Base-by-base conservation (phyloP, 345 rosid genomes). In the Salix koriyanagi region DNA sequence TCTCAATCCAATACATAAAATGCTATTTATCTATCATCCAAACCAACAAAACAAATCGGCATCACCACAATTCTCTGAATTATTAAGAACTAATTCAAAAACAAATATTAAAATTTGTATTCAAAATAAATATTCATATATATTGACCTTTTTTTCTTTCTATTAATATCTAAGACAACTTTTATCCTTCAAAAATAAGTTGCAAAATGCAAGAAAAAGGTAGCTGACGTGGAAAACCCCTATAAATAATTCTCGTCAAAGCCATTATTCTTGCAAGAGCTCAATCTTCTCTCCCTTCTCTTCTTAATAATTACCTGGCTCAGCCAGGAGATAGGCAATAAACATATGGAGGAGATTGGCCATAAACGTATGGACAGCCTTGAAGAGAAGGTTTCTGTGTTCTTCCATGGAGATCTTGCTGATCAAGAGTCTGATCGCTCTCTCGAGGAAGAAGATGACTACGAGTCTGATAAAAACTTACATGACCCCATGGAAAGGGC, bases 301-400 rank as follows among this genome's bases (percentile, higher is more conserved):
- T 54, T 10, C 65, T 37, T 3, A 18, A 23, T 4, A 23, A 4
- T 36, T 18, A 12, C 23, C 62, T 9, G 11, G 0, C 23, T 1
- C 19, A 7, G 42, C 30, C 19, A 52, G 44, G 52, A 66, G 73
- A 79, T 77, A 83, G 85, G 76, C 25, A 69, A 34, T 23, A 65
- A 65, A 52, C 65, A 79, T 64, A 48, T 50, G 25, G 83, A 80
- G 71, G 82, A 76, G 65, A 81, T 69, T 79, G 82, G 79, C 12
- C 10, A 67, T 13, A 28, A 32, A 32, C 21, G 56, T 64, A 50
- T 36, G 66, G 72, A 79, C 65, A 84, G 81, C 74, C 84, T 84
- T 21, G 87, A 86, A 72, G 83, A 79, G 78, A 77, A 71, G 65
- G 76, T 80, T 68, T 79, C 81, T 30, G 75, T 71, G 70, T 78